Evolutionary conservation across 305 asterid species (phyloP).

Genomic region (Solanum hybrid): DNA sequence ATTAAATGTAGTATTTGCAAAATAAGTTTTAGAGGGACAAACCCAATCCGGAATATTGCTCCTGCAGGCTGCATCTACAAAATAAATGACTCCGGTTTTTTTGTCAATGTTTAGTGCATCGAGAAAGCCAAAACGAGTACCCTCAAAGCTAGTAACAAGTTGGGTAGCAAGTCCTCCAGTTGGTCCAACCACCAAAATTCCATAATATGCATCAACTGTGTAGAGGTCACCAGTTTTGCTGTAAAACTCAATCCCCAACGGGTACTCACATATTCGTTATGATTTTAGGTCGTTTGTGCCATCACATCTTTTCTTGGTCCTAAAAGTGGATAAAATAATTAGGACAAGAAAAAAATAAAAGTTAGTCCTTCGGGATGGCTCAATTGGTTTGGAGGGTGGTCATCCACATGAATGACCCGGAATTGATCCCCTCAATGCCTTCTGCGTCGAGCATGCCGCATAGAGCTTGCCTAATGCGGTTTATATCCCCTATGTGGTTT

Average conservation of each 20-base stretch:
- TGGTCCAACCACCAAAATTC: background rate
- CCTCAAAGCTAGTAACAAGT: background rate
- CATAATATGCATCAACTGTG: background rate
- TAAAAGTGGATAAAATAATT: background rate
- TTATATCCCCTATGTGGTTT: background rate
- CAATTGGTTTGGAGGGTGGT: background rate
- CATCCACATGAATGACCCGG: background rate
- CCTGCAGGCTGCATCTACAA: background rate
- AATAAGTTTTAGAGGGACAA: background rate
- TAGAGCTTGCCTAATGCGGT: background rate
- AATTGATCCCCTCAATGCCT: background rate
- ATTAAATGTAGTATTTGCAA: background rate
- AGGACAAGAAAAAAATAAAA: background rate
- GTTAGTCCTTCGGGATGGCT: background rate
- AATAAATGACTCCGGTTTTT: background rate
- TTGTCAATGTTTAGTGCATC: background rate
- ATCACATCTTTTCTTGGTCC: constrained; percentile 9
- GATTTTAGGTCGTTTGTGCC: background rate
- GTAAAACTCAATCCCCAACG: background rate
- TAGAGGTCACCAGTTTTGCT: background rate
- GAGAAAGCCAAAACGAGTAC: background rate
- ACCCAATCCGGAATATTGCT: background rate
- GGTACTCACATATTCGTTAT: background rate
- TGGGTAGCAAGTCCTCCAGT: constrained; percentile 9
- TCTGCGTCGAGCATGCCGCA: accelerated